Percentiles rank a stretch among this genome's conserved stretches.
Evolutionary conservation across 176 grass and related monocot genomes (phyloP).

Genomic region (Oryza rufipogon): DNA sequence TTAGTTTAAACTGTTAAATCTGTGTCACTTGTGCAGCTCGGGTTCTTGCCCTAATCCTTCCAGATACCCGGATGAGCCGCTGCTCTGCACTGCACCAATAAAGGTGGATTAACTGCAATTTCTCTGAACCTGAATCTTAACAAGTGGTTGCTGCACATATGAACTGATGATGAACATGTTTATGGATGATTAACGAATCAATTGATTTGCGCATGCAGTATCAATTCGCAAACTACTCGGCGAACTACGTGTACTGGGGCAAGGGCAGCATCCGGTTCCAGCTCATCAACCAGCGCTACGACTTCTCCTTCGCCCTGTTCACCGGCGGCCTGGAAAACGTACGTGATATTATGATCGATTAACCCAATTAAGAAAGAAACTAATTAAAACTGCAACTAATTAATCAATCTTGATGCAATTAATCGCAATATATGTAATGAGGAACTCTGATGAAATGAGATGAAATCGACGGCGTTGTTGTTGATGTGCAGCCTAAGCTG

Average conservation of each 20-base stretch:
- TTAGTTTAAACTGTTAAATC: not conserved
- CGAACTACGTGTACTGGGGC: conserved; percentile 55
- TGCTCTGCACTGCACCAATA: conserved; percentile 84
- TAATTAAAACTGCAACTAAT: not conserved
- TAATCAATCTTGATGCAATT: not conserved
- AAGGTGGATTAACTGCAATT: conserved; percentile 48
- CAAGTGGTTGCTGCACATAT: too few relatives aligned
- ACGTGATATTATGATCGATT: not conserved
- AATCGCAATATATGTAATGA: not conserved
- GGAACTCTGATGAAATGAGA: not conserved
- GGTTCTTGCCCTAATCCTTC: conserved; percentile 50
- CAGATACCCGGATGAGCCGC: conserved; percentile 50
- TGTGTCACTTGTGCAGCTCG: conserved; percentile 41
- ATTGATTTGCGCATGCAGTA: conserved; percentile 42
- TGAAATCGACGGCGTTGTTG: not conserved
- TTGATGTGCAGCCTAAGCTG: conserved; percentile 55
- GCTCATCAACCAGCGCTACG: conserved; percentile 85
- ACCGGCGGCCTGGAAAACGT: conserved; percentile 71
- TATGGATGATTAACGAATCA: not conserved
- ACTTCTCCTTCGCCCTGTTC: conserved; percentile 84
- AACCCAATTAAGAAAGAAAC: too few relatives aligned
- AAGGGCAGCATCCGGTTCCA: conserved; percentile 63
- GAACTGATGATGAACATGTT: not conserved
- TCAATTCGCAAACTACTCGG: conserved; percentile 75
- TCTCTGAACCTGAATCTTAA: not conserved